Conservation (phyloP, 75 land plant species). For the Larix kaempferi region DNA sequence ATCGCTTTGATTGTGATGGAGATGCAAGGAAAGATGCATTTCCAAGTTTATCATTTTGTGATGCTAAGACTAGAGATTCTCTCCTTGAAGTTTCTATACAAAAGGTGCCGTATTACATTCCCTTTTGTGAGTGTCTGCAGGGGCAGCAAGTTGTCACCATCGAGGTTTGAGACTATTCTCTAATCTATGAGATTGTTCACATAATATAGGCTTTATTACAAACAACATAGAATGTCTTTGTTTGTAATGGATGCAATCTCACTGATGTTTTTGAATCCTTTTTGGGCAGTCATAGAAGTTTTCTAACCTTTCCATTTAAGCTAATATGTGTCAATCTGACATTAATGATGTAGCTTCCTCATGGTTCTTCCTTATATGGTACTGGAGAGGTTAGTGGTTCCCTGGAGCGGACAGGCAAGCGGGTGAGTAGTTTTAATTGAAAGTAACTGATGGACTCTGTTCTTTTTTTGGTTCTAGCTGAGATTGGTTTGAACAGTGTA, state of each 20-base stretch:
- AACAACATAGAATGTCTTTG: too few relatives aligned
- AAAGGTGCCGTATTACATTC: slow-evolving; percentile 46
- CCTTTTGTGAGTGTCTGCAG: slow-evolving; percentile 29
- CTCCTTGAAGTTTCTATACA: slow-evolving; percentile 19
- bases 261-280: not conserved
- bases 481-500: not conserved
- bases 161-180: slow-evolving; percentile 32
- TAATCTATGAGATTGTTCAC: not conserved
- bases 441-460: not conserved
- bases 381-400: slow-evolving; percentile 94
- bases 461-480: not conserved
- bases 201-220: not conserved
- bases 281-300: not conserved
- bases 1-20: slow-evolving; percentile 73
- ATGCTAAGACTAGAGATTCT: slow-evolving; percentile 55
- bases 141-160: slow-evolving; percentile 71
- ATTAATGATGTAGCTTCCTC: slow-evolving; percentile 56
- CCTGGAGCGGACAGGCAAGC: slow-evolving; percentile 87
- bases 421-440: slow-evolving; percentile 36
- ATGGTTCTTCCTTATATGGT: slow-evolving; percentile 81
- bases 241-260: too few relatives aligned
- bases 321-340: not conserved
- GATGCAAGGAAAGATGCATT: slow-evolving; percentile 42
- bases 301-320: too few relatives aligned
- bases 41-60: slow-evolving; percentile 69